These are phyloP conservation scores for Hypoxylon crocopeplum DNA, from an alignment of 495 filamentous ascomycete species.

Conservation along the genomic window DNA sequence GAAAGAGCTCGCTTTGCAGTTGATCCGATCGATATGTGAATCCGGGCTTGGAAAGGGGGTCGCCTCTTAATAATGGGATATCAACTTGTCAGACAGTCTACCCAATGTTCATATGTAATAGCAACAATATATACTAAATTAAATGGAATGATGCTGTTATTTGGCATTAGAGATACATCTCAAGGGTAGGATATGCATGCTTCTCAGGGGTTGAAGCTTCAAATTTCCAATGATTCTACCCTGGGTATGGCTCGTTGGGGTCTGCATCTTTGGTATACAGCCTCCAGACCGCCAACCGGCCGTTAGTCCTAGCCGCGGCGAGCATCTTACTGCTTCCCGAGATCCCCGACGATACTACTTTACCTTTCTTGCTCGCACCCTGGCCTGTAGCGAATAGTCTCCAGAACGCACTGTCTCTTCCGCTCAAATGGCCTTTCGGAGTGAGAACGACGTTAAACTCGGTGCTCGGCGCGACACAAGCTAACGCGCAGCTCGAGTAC, in stretches of 20 bases:
- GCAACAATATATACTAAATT: too few relatives aligned
- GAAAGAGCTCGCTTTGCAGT: conserved; percentile 65
- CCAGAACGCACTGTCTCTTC: conserved; percentile 1
- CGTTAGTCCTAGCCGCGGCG: neutral
- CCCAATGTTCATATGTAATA: too few relatives aligned
- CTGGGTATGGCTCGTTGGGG: neutral
- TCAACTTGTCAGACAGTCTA: too few relatives aligned
- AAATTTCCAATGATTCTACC: neutral
- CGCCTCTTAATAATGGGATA: neutral
- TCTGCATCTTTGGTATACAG: conserved; percentile 4
- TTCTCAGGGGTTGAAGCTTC: too few relatives aligned
- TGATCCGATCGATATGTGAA: conserved; percentile 71
- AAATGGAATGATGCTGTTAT: too few relatives aligned
- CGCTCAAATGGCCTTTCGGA: neutral
- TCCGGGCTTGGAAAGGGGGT: conserved; percentile 40
- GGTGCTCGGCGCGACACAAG: conserved; percentile 2
- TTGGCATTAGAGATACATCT: too few relatives aligned
- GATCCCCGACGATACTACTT: conserved; percentile 1
- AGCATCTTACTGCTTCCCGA: neutral
- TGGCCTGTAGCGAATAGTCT: neutral
- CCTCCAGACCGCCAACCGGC: neutral
- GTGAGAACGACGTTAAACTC: conserved; percentile 1
- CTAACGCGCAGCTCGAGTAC: neutral
- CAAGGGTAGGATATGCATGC: too few relatives aligned
- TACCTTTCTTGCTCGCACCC: conserved; percentile 2